Evolutionary conservation across 371 early-diverging fungal species (phyloP), one percentile per base, ranked within the genome.

Genomic region (Parasitella parasitica): DNA sequence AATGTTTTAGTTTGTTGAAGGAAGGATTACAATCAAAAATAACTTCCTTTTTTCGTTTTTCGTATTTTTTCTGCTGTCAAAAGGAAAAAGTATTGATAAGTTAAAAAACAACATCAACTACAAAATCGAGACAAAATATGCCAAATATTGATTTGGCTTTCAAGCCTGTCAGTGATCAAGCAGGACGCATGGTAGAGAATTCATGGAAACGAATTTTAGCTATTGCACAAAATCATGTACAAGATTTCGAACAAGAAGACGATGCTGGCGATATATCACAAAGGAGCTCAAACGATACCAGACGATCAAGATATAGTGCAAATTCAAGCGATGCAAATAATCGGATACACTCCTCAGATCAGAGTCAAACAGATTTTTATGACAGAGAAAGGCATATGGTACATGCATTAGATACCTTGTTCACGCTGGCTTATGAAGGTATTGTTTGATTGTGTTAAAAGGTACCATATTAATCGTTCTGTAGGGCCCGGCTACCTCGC

Each of bases 401-500:
- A 6, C 54, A 57, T 26, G 57, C 61, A 49, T 37, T 69, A 20
- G 70, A 69, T 38, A 59, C 61, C 27, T 43, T 69, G 49, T 69
- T 69, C 48, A 41, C 54, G 24, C 27, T 69, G 28, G 65, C 62
- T 4, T 58, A 64, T 54, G 53, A 57, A 49, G 53, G 70, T 69
- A 69, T 38, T 15, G 9, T 18, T 13, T 1, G 20, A 16, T 41
- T 41, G n/a, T n/a, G n/a, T n/a, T n/a, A n/a, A 41, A 6, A 41
- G 6, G 9, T 16, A 7, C 20, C 16, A 7, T 15, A 6, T 20
- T 36, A 4, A 36, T 36, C 6, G 6, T 6, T n/a, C 13, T 18
- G 30, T 54, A 77, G 80, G 66, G 6, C 51, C 66, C 6, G 80
- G 77, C 20, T 77, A 75, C 37, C 62, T 77, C 26, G 70, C 77